Evolutionary conservation across 2,329 filamentous ascomycete species (phyloP), one percentile per base, ranked within the genome.

Genomic region (Neoscytalidium dimidiatum): DNA sequence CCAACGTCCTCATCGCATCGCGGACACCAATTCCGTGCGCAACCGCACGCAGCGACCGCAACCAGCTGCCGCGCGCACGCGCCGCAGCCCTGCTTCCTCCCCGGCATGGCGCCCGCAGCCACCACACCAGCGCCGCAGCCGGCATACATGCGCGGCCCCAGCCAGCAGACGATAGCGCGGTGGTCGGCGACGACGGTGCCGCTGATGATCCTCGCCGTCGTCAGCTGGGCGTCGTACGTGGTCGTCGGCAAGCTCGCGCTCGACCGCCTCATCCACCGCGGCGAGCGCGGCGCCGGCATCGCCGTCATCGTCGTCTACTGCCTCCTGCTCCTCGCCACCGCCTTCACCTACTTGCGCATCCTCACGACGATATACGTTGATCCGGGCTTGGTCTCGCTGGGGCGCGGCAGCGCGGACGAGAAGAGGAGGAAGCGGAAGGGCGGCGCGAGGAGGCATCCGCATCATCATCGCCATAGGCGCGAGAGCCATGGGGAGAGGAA

Each of bases 281-380:
- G 68, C 4, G 78, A 84, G 80, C 73, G 80, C 66, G 84, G 85
- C 62, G 79, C 88, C 31, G 92, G 88, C 46, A 85, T 90, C 65
- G 87, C 86, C 13, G 85, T 97, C 64, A 81, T 96, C 49, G 85
- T 88, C 29, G 77, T 94, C 26, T 93, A 92, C 78, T 90, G 90
- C 72, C 61, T 94, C 62, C 82, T 96, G 62, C 81, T 97, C 49
- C 69, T 91, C 17, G 82, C 90, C 31, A 85, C 92, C 72, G 73
- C 89, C 26, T 71, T 82, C 33, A 84, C 89, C 21, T 97, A 96
- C 77, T 73, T 90, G 21, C 90, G 93, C 68, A 85, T 94, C 9
- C 77, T 94, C 46, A 79, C 88, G 67, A 85, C 86, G 35, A 88
- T 96, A 58, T 84, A 87, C 66, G 82, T 82, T 69, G 86, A 93